Evolutionary conservation across 73 alveolate species (phyloP), one percentile per base, ranked within the genome.

Genomic region (Diophrys sp.): DNA sequence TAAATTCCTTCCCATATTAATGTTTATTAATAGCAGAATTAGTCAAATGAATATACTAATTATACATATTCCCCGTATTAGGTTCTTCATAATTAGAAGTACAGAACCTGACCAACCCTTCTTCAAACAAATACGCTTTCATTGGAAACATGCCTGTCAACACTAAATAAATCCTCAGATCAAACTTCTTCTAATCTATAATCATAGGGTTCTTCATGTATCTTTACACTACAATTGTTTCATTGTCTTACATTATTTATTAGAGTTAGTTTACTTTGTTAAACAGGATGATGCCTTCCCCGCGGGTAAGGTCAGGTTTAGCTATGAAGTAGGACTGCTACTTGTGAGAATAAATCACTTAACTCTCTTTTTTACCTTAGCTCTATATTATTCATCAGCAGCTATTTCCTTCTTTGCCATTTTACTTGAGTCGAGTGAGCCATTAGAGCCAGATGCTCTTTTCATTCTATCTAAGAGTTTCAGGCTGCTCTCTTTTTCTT

Each of bases 51-150:
- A 84, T 89, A 75, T 66, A 89, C 27, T 80, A 83, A 79, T 89
- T 89, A 29, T 75, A 68, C 70, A 54, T 79, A 79, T 84, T 68
- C 5, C 73, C 80, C n/a, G 23, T n/a, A 2, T 72, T 54, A 24
- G 80, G 80, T 34, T 83, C 77, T 70, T 84, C 66, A 75, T 89
- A 89, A 67, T 83, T 75, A 55, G 83, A 93, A 0, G 95, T 89
- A 1, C 92, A 92, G 75, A 89, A 89, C 62, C 95, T 83, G 18
- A 84, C 95, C 70, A 89, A 73, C 53, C 95, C 95, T 76, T 89
- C 88, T 71, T 84, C 76, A 73, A 82, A 84, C 80, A 89, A 33
- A 80, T 84, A 89, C 31, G 79, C 80, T 84, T 74, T 79, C 54
- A 89, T 69, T 71, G 95, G 95, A n/a, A 87, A 73, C 68, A 77